phyloP scores from a whole-genome alignment of 257 asterid species.

The Solanum tarijense region DNA sequence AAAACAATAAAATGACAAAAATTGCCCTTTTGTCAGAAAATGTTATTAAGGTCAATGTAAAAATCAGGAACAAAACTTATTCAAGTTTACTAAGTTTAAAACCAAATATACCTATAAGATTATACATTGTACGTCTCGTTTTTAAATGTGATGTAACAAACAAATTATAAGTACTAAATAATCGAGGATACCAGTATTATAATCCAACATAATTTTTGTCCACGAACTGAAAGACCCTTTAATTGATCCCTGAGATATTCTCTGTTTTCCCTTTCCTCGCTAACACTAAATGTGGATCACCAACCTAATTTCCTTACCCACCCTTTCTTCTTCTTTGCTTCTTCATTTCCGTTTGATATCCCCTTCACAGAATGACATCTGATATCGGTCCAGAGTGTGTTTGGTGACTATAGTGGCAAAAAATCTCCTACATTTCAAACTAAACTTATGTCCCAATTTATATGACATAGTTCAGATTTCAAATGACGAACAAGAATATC shows the following conservation, averaged over 20 bases:
- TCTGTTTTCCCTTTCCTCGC: background rate
- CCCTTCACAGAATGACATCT: background rate
- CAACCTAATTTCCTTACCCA: background rate
- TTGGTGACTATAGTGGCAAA: background rate
- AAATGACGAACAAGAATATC: background rate
- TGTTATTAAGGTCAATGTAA: background rate
- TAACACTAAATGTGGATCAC: background rate
- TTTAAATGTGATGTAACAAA: background rate
- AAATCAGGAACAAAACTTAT: background rate
- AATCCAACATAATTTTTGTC: background rate
- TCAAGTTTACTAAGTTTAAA: background rate
- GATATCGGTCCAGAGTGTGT: background rate
- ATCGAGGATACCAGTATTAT: background rate
- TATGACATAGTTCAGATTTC: background rate
- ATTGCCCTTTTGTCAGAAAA: background rate
- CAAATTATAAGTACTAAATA: background rate
- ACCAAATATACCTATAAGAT: background rate
- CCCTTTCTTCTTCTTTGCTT: background rate
- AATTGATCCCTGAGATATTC: background rate
- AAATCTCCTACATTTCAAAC: background rate
- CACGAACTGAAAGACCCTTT: background rate
- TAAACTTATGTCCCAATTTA: background rate
- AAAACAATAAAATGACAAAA: background rate
- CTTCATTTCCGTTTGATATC: background rate
- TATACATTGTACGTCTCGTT: background rate